Base-by-base conservation (phyloP, 164 flowering plant species). In the Berberis thunbergii region DNA sequence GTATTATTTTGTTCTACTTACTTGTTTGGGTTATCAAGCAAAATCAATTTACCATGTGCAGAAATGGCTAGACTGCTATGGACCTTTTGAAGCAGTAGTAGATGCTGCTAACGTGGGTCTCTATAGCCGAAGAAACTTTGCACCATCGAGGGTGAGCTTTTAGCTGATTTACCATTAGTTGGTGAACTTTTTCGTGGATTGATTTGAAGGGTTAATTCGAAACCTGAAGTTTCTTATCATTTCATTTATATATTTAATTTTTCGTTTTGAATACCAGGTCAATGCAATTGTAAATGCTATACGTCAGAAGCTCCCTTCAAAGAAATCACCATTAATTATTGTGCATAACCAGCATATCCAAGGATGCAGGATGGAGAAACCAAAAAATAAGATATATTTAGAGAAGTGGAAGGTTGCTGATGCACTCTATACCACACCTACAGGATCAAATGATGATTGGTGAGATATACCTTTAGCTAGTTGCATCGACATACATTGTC, bases 381-480 rank as follows among this genome's bases (percentile, higher is more conserved):
- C 86, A 39, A 67, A 67, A 53, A 82, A 89, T 63, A 87, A 63
- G 49, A 70, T 71, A 11, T 53, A 83, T 55, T 64, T 89, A 46
- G 96, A 89, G 54, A 89, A 83, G 79, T 91, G 98, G 98, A 84
- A 68, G 74, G 81, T 71, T 73, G 91, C 83, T 13, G 95, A 89
- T 73, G 94, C 95, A 41, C 83, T 91, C n/a, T 91, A 87, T 82
- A 72, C 89, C 62, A 91, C 98, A 41, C 98, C 98, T 26, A 80
- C 96, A 4, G 98, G 98, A 64, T 91, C 96, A 62, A 89, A 91
- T 78, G 98, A 91, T 81, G 98, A 91, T 74, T 91, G 98, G 98
- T 89, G 71, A 78, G 83, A 59, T 73, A 60, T 45, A 54, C 38
- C 12, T 70, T 39, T 49, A 48, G 26, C 42, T 41, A 38, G 59